phyloP scores from a whole-genome alignment of 768 basidiomycete genomes.

The Podaxis rugospora region DNA sequence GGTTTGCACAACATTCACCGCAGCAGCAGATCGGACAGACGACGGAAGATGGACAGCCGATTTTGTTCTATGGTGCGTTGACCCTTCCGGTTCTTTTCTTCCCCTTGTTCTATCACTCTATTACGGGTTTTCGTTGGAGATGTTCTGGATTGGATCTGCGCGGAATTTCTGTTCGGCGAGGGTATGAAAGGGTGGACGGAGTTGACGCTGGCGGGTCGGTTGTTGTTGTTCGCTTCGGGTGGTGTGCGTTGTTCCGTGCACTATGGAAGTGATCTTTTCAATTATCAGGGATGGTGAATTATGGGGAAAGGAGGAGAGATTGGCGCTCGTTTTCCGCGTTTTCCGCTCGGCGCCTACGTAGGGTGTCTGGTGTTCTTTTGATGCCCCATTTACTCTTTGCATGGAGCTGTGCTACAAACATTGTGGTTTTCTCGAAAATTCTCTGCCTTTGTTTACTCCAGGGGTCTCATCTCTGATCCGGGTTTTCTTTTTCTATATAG shows the following conservation, averaged over 20 bases:
- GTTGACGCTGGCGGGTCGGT: background rate
- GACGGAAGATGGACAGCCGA: conserved; percentile 76
- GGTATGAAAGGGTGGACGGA: background rate
- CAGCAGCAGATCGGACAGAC: conserved; percentile 47
- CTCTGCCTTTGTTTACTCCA: background rate
- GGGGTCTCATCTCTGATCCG: background rate
- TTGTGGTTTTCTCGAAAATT: background rate
- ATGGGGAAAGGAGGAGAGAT: background rate
- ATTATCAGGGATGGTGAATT: background rate
- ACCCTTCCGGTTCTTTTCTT: background rate
- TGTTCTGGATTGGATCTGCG: background rate
- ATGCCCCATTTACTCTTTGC: too few relatives aligned
- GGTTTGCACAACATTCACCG: conserved; percentile 10
- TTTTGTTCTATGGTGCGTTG: conserved; percentile 83
- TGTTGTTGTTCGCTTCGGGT: background rate
- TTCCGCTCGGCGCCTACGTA: background rate
- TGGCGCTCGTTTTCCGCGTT: background rate
- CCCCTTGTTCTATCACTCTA: too few relatives aligned
- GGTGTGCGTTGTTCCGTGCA: background rate
- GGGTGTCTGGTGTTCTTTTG: background rate
- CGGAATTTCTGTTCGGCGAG: background rate
- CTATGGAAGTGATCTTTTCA: background rate
- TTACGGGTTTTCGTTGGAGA: background rate
- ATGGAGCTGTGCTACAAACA: too few relatives aligned
- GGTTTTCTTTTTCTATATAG: conserved; percentile 30